Conservation (phyloP, 2,329 filamentous ascomycete genomes). For the Penicillium sumatraense region DNA sequence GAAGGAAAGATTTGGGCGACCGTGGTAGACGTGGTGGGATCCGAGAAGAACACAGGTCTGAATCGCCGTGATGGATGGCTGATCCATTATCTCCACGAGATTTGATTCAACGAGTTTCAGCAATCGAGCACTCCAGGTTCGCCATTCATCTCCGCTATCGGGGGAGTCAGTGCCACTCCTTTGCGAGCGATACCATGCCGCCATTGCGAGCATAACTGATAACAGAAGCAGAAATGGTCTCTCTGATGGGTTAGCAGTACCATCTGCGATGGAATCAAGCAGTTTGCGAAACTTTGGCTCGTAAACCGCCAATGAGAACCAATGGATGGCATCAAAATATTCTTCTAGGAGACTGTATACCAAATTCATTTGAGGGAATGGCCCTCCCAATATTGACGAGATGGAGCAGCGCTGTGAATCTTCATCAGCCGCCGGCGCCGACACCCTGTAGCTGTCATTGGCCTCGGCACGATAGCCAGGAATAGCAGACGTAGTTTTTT, state of each 20-base stretch:
- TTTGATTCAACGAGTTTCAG: constrained; percentile 35
- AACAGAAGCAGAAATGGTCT: constrained; percentile 44
- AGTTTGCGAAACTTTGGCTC: constrained; percentile 46
- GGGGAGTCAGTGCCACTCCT: constrained; percentile 17
- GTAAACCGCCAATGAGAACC: constrained; percentile 51
- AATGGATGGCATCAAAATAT: constrained; percentile 50
- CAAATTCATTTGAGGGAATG: constrained; percentile 34
- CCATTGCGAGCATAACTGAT: constrained; percentile 44
- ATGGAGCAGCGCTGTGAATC: constrained; percentile 29
- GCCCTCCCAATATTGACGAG: constrained; percentile 31
- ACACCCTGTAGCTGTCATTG: constrained; percentile 4
- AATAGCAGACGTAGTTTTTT: constrained; percentile 40
- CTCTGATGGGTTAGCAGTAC: constrained; percentile 38
- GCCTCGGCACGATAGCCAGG: constrained; percentile 33
- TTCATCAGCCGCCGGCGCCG: not conserved
- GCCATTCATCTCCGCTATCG: constrained; percentile 7
- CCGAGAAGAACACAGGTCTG: constrained; percentile 48
- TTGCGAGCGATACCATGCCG: constrained; percentile 44
- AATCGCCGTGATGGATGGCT: constrained; percentile 41
- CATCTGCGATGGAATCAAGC: constrained; percentile 38
- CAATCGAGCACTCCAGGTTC: constrained; percentile 16
- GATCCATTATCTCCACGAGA: constrained; percentile 48
- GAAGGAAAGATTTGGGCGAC: constrained; percentile 46
- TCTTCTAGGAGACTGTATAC: constrained; percentile 43
- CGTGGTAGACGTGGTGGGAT: constrained; percentile 49